Conservation (phyloP, 2,329 filamentous ascomycete genomes). For the Zymoseptoria ardabiliae region DNA sequence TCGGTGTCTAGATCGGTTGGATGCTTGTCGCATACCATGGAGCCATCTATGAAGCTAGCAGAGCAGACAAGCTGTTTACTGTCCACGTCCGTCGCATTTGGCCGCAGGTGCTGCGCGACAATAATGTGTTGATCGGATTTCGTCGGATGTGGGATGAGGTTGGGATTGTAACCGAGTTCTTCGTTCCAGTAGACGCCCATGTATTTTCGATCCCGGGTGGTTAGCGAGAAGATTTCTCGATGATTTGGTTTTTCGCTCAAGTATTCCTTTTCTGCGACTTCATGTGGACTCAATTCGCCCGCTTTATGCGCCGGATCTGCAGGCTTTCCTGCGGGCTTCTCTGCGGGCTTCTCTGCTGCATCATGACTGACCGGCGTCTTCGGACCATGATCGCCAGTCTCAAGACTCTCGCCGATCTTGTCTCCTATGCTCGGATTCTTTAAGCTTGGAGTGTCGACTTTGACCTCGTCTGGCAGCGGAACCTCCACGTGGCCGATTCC, state of each 20-base stretch:
- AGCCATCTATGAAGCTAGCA: conserved; percentile 40
- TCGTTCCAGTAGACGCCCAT: conserved; percentile 45
- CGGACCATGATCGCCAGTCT: background rate
- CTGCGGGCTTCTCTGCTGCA: background rate
- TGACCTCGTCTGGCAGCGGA: background rate
- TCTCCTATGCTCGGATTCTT: background rate
- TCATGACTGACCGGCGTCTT: background rate
- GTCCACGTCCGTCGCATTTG: conserved; percentile 28
- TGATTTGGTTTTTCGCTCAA: conserved; percentile 2
- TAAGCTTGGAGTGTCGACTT: background rate
- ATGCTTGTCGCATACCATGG: conserved; percentile 37
- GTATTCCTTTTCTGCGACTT: background rate
- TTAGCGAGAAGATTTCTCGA: conserved; percentile 39
- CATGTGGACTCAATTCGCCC: background rate
- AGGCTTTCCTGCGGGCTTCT: background rate
- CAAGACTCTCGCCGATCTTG: background rate
- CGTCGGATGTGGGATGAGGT: conserved; percentile 50
- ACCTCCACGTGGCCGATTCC: background rate
- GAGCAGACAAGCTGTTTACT: conserved; percentile 38
- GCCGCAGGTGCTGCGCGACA: conserved; percentile 25
- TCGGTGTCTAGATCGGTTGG: conserved; percentile 42
- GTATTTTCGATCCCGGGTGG: conserved; percentile 41
- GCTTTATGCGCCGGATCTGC: background rate
- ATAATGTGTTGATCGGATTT: conserved; percentile 45
- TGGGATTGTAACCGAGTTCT: conserved; percentile 45